These are phyloP conservation scores for Sechiopsis laciniata DNA, from an alignment of 306 rosid genomes.

Conservation along the genomic window DNA sequence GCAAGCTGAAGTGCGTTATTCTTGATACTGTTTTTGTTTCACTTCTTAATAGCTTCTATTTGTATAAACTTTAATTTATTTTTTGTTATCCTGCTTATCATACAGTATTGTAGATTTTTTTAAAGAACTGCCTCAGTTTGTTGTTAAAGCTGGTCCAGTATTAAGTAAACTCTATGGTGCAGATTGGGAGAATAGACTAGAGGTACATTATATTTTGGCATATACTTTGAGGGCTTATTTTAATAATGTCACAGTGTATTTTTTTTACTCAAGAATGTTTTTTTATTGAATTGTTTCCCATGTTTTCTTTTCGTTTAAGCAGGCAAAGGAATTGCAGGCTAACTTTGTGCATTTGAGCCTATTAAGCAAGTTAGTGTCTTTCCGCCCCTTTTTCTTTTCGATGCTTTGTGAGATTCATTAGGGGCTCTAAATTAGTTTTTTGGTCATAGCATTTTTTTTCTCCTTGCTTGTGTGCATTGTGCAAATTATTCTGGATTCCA, in stretches of 20 bases:
- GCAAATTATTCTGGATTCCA: not conserved
- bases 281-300: slow-evolving; percentile 25
- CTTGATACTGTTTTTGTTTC: not conserved
- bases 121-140: slow-evolving; percentile 92
- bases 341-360: slow-evolving; percentile 58
- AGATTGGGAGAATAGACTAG: slow-evolving; percentile 92
- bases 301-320: slow-evolving; percentile 23
- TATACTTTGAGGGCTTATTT: slow-evolving; percentile 20
- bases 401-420: not conserved
- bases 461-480: not conserved
- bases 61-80: slow-evolving; percentile 10
- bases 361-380: slow-evolving; percentile 74
- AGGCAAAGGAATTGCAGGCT: slow-evolving; percentile 88
- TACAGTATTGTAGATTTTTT: slow-evolving; percentile 78
- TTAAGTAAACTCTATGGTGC: slow-evolving; percentile 59
- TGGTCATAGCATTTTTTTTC: not conserved
- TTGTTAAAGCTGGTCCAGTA: slow-evolving; percentile 74
- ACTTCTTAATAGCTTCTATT: not conserved
- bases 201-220: slow-evolving; percentile 43
- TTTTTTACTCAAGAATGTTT: not conserved
- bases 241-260: not conserved
- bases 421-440: not conserved
- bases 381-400: not conserved
- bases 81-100: slow-evolving; percentile 24
- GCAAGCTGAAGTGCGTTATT: slow-evolving; percentile 65